phyloP scores from a whole-genome alignment of 2,329 filamentous ascomycete genomes.

The Grosmannia huntii region DNA sequence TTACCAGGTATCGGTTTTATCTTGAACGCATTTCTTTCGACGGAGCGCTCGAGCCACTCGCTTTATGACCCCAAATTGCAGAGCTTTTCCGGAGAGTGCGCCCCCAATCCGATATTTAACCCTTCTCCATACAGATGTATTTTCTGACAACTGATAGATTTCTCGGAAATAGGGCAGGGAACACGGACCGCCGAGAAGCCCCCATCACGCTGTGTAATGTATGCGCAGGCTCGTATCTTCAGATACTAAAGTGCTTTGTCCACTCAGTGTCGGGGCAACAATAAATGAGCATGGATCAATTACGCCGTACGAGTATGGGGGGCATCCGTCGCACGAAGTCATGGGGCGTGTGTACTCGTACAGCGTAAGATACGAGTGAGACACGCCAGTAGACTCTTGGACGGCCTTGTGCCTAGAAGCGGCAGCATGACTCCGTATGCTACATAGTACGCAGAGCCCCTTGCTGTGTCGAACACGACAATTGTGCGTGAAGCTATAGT shows the following conservation, averaged over 20 bases:
- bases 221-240: no score
- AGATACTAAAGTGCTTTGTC: no score
- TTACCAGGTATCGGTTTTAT: no score
- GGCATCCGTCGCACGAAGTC: no score
- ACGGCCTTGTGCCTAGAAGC: neutral
- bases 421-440: no score
- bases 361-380: no score
- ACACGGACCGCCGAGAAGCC: neutral
- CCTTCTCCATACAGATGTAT: neutral
- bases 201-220: no score
- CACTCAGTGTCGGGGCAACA: no score
- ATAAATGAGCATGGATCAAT: neutral
- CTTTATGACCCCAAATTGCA: neutral
- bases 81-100: neutral
- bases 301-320: no score
- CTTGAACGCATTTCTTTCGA: no score
- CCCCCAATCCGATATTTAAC: neutral
- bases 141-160: neutral
- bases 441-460: neutral
- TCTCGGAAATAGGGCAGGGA: neutral
- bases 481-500: neutral
- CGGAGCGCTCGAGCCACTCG: no score
- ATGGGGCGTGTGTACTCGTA: no score
- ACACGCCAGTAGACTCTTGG: neutral
- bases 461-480: neutral